These are phyloP conservation scores for Phytophthora citricola DNA, from an alignment of 352 stramenopile genomes.

Conservation along the genomic window DNA sequence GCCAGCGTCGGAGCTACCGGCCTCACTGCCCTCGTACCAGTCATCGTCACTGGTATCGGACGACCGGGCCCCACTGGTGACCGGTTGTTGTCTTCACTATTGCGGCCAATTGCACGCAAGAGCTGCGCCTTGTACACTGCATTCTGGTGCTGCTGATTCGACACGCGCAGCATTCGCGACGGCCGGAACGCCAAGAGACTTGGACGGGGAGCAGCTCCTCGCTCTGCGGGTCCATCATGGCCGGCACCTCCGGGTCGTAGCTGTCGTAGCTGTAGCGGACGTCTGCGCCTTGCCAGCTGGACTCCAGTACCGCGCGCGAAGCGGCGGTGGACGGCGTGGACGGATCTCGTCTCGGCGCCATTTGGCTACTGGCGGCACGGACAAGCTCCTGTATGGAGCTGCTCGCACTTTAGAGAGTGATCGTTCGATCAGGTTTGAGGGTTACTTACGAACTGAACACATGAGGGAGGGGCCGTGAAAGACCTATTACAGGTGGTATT, in stretches of 20 bases:
- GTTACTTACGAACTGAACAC: conserved; percentile 35
- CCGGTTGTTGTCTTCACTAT: conserved; percentile 8
- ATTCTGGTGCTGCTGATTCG: conserved; percentile 56
- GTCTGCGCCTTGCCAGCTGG: conserved; percentile 22
- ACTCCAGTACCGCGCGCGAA: conserved; percentile 34
- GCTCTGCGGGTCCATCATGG: conserved; percentile 45
- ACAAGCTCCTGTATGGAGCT: conserved; percentile 1
- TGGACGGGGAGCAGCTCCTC: conserved; percentile 38
- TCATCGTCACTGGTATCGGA: conserved; percentile 39
- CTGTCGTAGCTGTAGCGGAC: conserved; percentile 33
- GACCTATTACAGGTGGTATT: not conserved
- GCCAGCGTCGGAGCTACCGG: conserved; percentile 33
- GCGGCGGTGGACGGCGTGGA: conserved; percentile 32
- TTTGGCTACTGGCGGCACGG: conserved; percentile 22
- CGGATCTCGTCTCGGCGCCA: conserved; percentile 32
- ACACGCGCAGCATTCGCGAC: conserved; percentile 55
- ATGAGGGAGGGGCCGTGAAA: not conserved
- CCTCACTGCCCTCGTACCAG: conserved; percentile 44
- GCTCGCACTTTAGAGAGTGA: conserved; percentile 15
- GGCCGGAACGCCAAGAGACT: conserved; percentile 59
- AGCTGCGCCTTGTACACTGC: conserved; percentile 49
- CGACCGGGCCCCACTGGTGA: not conserved
- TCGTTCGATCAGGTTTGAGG: conserved; percentile 32
- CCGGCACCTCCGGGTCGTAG: conserved; percentile 41
- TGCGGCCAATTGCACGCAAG: conserved; percentile 37